Evolutionary conservation across 2,329 filamentous ascomycete genomes (phyloP).

Genomic region (Fusarium tanahbumbuense): DNA sequence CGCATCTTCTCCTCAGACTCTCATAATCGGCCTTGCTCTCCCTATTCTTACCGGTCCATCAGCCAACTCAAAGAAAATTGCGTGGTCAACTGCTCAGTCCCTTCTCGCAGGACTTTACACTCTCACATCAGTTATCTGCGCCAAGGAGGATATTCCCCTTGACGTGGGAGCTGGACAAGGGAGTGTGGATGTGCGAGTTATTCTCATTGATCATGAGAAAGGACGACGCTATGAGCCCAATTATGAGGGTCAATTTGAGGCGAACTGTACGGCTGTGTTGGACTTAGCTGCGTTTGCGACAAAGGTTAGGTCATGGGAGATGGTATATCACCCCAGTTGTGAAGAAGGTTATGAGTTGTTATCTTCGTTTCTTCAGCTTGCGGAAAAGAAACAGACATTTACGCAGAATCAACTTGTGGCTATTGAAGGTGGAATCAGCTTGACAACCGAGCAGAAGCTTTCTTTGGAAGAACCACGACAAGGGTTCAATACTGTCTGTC

Average conservation of each 20-base stretch:
- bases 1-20: conserved; percentile 47
- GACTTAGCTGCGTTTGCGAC: conserved; percentile 65
- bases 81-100: conserved; percentile 77
- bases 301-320: conserved; percentile 69
- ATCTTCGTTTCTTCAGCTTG: conserved; percentile 59
- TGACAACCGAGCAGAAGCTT: conserved; percentile 44
- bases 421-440: conserved; percentile 64
- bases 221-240: conserved; percentile 49
- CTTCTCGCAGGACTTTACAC: conserved; percentile 82
- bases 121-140: conserved; percentile 78
- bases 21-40: conserved; percentile 70
- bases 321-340: conserved; percentile 73
- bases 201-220: conserved; percentile 74
- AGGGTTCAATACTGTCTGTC: conserved; percentile 66
- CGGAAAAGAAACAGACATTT: conserved; percentile 60
- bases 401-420: conserved; percentile 62
- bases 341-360: conserved; percentile 72
- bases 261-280: conserved; percentile 60
- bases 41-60: conserved; percentile 68
- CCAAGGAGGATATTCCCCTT: conserved; percentile 68
- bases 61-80: conserved; percentile 56
- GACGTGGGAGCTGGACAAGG: conserved; percentile 67
- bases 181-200: conserved; percentile 79
- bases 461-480: conserved; percentile 3
- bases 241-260: conserved; percentile 52